phyloP scores from a whole-genome alignment of 1,284 basidiomycete genomes.

The Leccinum angustisporum region DNA sequence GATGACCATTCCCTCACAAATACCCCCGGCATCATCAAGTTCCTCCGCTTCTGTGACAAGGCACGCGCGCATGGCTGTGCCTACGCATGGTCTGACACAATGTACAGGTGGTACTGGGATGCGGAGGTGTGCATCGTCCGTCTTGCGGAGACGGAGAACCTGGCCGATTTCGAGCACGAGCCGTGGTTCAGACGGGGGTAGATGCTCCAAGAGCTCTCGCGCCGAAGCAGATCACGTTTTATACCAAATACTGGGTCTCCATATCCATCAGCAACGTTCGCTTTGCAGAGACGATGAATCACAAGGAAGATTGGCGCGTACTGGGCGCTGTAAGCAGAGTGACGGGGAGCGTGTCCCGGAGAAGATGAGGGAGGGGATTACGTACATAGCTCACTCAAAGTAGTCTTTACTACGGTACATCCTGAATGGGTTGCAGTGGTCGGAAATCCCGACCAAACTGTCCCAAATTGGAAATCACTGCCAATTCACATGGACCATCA shows the following conservation, averaged over 20 bases:
- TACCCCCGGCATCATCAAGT: too few relatives aligned
- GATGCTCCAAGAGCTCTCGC: constrained; percentile 20
- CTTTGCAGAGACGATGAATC: background rate
- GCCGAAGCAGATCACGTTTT: constrained; percentile 13
- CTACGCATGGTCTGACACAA: background rate
- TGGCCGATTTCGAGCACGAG: constrained; percentile 9
- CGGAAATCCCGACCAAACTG: too few relatives aligned
- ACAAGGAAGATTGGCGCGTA: constrained; percentile 17
- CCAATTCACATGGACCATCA: too few relatives aligned
- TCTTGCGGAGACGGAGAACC: constrained; percentile 10
- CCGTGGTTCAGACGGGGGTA: constrained; percentile 19
- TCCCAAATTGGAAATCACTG: too few relatives aligned
- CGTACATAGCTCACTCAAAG: too few relatives aligned
- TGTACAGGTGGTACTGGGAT: constrained; percentile 19
- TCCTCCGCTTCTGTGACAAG: too few relatives aligned
- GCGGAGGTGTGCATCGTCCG: constrained; percentile 18
- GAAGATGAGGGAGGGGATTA: too few relatives aligned
- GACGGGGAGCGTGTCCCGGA: constrained; percentile 3
- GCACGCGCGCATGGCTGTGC: too few relatives aligned
- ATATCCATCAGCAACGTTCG: background rate
- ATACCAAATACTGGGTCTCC: constrained; percentile 8
- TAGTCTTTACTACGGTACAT: too few relatives aligned
- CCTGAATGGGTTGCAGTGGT: too few relatives aligned
- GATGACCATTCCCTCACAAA: too few relatives aligned
- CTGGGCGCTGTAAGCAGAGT: constrained; percentile 11